phyloP scores from a whole-genome alignment of 768 basidiomycete species.

The Rhodotorula babjevae region DNA sequence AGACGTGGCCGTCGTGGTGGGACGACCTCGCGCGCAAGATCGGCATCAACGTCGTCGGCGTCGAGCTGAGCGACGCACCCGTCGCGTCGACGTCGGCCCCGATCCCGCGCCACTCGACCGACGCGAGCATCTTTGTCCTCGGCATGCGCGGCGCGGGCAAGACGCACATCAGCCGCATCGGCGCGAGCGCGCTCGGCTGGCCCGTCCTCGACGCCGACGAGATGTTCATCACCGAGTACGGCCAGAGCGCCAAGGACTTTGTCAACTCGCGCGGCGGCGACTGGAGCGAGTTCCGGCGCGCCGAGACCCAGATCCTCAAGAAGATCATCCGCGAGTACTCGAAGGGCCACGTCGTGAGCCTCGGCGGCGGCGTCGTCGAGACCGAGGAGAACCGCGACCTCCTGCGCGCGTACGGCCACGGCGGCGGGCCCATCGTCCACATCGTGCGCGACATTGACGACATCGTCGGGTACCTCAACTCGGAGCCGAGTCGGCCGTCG shows the following conservation, averaged over 20 bases:
- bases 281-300: slow-evolving; percentile 82
- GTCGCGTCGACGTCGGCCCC: slow-evolving; percentile 47
- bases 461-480: slow-evolving; percentile 71
- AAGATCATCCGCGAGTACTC: slow-evolving; percentile 61
- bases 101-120: slow-evolving; percentile 48
- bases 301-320: slow-evolving; percentile 65
- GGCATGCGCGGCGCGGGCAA: slow-evolving; percentile 99
- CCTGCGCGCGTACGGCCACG: slow-evolving; percentile 53
- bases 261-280: slow-evolving; percentile 65
- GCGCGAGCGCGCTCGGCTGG: slow-evolving; percentile 67
- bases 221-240: slow-evolving; percentile 35
- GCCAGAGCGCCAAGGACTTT: slow-evolving; percentile 53
- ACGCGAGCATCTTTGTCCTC: slow-evolving; percentile 62
- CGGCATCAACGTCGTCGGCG: slow-evolving; percentile 78
- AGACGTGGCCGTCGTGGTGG: slow-evolving; percentile 99
- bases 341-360: slow-evolving; percentile 69
- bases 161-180: slow-evolving; percentile 75
- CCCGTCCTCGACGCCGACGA: slow-evolving; percentile 76
- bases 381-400: slow-evolving; percentile 67
- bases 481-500: slow-evolving; percentile 72
- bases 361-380: slow-evolving; percentile 94
- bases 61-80: slow-evolving; percentile 59
- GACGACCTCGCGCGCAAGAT: slow-evolving; percentile 98
- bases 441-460: slow-evolving; percentile 66
- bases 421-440: slow-evolving; percentile 64